These are phyloP conservation scores for Talaromyces borbonicus DNA, from an alignment of 495 filamentous ascomycete species.

Conservation along the genomic window DNA sequence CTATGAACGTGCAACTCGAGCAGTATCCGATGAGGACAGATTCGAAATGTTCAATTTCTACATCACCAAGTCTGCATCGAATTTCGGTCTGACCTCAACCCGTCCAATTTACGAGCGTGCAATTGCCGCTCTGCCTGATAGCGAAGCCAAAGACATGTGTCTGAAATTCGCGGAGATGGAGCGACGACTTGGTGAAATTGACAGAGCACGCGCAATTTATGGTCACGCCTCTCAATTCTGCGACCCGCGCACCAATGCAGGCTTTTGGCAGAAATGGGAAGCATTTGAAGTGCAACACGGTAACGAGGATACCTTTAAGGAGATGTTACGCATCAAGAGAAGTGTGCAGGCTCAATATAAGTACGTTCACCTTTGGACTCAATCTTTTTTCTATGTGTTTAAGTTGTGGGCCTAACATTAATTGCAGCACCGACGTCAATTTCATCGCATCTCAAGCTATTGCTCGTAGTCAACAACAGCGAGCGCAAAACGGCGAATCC, in stretches of 20 bases:
- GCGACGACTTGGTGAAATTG: constrained; percentile 88
- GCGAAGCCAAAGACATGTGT: constrained; percentile 94
- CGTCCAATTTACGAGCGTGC: constrained; percentile 93
- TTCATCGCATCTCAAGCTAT: constrained; percentile 96
- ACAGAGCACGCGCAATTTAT: constrained; percentile 89
- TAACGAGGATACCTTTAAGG: constrained; percentile 98
- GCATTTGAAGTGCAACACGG: constrained; percentile 93
- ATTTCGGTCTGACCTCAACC: constrained; percentile 95
- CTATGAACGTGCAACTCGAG: constrained; percentile 93
- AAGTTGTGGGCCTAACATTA: constrained; percentile 3
- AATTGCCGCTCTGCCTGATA: constrained; percentile 83
- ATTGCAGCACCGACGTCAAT: constrained; percentile 76
- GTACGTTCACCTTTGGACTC: constrained; percentile 29
- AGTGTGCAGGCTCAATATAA: constrained; percentile 97
- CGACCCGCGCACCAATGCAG: constrained; percentile 80
- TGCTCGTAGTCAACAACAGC: constrained; percentile 61
- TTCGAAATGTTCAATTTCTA: constrained; percentile 99
- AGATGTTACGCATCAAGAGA: constrained; percentile 95
- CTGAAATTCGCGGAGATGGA: constrained; percentile 99
- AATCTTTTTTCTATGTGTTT: not conserved
- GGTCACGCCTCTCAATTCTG: constrained; percentile 96
- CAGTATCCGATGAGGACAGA: constrained; percentile 89
- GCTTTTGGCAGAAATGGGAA: constrained; percentile 97
- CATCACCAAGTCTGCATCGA: constrained; percentile 96
- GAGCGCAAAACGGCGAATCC: constrained; percentile 25